These are phyloP conservation scores for Alternaria ethzedia DNA, from an alignment of 2,329 filamentous ascomycete species.

Conservation along the genomic window DNA sequence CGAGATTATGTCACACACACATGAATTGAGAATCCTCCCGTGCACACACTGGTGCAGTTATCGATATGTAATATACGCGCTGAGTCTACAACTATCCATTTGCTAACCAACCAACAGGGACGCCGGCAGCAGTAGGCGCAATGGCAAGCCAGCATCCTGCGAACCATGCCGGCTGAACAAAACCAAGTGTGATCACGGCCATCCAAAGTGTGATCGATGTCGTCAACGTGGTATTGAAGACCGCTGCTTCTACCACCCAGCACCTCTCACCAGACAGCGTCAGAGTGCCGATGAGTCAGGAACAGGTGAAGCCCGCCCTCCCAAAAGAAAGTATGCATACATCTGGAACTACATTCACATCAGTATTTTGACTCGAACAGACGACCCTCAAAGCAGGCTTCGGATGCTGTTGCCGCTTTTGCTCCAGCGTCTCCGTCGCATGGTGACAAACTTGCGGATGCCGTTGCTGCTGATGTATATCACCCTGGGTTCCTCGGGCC, in stretches of 20 bases:
- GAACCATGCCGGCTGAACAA: conserved; percentile 45
- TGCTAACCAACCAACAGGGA: conserved; percentile 26
- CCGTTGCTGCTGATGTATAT: conserved; percentile 41
- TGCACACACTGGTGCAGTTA: not conserved
- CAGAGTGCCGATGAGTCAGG: conserved; percentile 16
- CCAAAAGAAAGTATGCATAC: conserved; percentile 38
- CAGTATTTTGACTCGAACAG: conserved; percentile 11
- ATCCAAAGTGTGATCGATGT: conserved; percentile 43
- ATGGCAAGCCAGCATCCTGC: conserved; percentile 43
- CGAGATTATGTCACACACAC: not conserved
- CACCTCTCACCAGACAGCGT: conserved; percentile 41
- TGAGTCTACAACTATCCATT: not conserved
- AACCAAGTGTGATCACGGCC: conserved; percentile 41
- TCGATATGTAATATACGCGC: conserved; percentile 1
- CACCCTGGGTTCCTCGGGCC: conserved; percentile 44
- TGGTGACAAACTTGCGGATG: conserved; percentile 37
- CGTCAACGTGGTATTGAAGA: conserved; percentile 42
- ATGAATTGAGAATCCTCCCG: not conserved
- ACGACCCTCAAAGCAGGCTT: conserved; percentile 23
- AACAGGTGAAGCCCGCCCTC: conserved; percentile 21
- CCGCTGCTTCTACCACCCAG: conserved; percentile 45
- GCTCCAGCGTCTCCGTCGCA: conserved; percentile 18
- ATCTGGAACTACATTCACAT: not conserved
- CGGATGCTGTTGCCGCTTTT: conserved; percentile 11
- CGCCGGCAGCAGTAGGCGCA: conserved; percentile 35